Evolutionary conservation across 768 basidiomycete genomes (phyloP).

Genomic region (Psilocybe subaeruginosa): DNA sequence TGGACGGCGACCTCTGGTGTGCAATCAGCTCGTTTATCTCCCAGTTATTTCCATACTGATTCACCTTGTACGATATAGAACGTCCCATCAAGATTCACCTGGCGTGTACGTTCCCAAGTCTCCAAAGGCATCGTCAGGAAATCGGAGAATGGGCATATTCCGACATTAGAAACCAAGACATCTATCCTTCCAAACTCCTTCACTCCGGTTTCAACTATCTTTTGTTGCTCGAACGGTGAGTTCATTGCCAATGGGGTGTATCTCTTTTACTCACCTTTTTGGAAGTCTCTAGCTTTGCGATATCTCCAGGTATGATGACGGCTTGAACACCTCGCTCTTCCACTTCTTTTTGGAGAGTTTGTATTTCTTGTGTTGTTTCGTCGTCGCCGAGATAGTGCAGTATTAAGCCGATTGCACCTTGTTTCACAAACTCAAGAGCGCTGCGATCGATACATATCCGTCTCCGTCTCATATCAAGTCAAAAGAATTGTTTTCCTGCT

Average conservation of each 20-base stretch:
- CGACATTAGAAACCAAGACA: conserved; percentile 47
- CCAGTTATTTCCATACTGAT: neutral
- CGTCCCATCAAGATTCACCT: conserved; percentile 76
- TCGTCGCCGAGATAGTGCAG: conserved; percentile 71
- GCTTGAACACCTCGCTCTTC: conserved; percentile 40
- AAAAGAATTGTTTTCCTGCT: conserved; percentile 4
- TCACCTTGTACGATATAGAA: conserved; percentile 72
- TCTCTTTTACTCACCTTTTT: conserved; percentile 40
- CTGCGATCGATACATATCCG: conserved; percentile 19
- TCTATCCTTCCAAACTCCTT: conserved; percentile 67
- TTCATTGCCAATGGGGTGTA: neutral
- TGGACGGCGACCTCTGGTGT: conserved; percentile 66
- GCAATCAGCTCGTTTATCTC: neutral
- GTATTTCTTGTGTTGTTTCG: conserved; percentile 52
- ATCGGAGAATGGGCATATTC: conserved; percentile 80
- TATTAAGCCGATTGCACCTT: conserved; percentile 65
- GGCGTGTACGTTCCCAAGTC: conserved; percentile 66
- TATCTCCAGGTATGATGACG: conserved; percentile 65
- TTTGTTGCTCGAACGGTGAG: neutral
- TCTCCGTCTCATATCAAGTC: neutral
- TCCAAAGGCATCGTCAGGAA: conserved; percentile 69
- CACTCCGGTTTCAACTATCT: conserved; percentile 68
- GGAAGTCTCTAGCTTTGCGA: conserved; percentile 59
- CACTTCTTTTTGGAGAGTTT: conserved; percentile 48
- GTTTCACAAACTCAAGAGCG: conserved; percentile 63